Evolutionary conservation across 23 red algal genomes (phyloP), one percentile per base, ranked within the genome.

Genomic region (Chondrus crispus): DNA sequence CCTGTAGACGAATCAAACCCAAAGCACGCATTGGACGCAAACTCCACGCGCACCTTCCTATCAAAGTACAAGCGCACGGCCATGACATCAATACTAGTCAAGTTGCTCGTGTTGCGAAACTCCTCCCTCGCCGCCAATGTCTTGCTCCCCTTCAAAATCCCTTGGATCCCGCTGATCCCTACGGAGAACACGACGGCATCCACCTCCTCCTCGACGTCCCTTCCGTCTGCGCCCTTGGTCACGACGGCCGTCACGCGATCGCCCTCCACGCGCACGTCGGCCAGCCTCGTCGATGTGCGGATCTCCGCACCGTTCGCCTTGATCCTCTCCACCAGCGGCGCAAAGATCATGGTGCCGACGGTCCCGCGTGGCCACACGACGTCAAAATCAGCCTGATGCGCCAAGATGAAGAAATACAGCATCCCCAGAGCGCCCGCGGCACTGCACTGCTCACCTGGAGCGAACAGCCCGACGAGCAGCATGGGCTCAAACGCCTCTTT

Each of bases 61-160:
- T 97, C 90, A 50, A 93, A 84, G 85, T 90, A 97, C 26, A 97
- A 53, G 51, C 95, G 95, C 16, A 97, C 95, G 22, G 95, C 95
- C 60, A 93, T 88, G 37, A 93, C 90, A 57, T 97, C 95, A 44
- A 97, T 89, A 46, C 75, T 80, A n/a, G 76, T 85, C 38, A 97
- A 66, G 48, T 94, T 93, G 20, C 57, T 79, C 20, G 84, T 83
- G 47, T 81, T 80, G 41, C 85, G 83, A 66, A 97, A 94, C 53
- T 93, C 73, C 49, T 83, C 57, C 32, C 77, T 62, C 37, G 68
- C 52, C 30, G 90, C 90, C 0, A 97, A 85, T 9, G 84, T 93
- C 51, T 81, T 84, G 76, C 89, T 89, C 20, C 46, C 48, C 28
- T 90, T 82, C 29, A 97, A 49, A 51, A 97, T 90, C 22, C 80